Conservation (phyloP, 768 basidiomycete genomes). For the Panaeolus papilionaceus region DNA sequence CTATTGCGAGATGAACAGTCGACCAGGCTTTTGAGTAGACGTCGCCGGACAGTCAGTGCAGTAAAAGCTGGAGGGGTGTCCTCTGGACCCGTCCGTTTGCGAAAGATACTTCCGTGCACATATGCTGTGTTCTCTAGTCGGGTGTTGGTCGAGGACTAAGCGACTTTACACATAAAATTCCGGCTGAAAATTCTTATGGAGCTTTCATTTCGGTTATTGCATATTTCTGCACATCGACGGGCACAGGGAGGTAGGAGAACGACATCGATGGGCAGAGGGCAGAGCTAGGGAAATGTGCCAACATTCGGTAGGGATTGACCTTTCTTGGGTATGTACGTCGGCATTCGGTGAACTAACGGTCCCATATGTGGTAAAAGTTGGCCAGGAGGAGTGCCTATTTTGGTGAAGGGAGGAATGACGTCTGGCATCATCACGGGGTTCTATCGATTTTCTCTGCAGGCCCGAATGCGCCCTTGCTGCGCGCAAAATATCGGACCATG, state of each 20-base stretch:
- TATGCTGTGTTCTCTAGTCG: constrained; percentile 8
- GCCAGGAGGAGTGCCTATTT: not conserved
- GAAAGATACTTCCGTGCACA: constrained; percentile 5
- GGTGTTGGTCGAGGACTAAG: not conserved
- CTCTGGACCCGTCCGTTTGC: not conserved
- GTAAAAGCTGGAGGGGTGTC: not conserved
- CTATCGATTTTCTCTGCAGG: constrained; percentile 11
- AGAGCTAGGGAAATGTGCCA: not conserved
- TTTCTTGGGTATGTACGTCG: not conserved
- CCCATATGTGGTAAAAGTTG: constrained; percentile 1
- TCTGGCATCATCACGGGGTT: constrained; percentile 11
- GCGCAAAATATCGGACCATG: constrained; percentile 4
- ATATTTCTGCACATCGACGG: not conserved
- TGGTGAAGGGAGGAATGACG: constrained; percentile 11
- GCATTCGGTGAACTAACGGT: not conserved
- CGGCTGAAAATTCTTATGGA: constrained; percentile 2
- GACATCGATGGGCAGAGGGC: constrained; percentile 12
- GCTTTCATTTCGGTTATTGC: constrained; percentile 11
- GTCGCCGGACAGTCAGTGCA: not conserved
- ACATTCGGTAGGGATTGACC: not conserved
- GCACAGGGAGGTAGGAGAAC: not conserved
- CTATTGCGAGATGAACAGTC: not conserved
- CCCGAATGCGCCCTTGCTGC: constrained; percentile 12
- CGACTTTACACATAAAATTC: constrained; percentile 6
- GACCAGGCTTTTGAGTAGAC: not conserved